phyloP scores from a whole-genome alignment of 2,329 filamentous ascomycete species.

The Cytospora piceicola region DNA sequence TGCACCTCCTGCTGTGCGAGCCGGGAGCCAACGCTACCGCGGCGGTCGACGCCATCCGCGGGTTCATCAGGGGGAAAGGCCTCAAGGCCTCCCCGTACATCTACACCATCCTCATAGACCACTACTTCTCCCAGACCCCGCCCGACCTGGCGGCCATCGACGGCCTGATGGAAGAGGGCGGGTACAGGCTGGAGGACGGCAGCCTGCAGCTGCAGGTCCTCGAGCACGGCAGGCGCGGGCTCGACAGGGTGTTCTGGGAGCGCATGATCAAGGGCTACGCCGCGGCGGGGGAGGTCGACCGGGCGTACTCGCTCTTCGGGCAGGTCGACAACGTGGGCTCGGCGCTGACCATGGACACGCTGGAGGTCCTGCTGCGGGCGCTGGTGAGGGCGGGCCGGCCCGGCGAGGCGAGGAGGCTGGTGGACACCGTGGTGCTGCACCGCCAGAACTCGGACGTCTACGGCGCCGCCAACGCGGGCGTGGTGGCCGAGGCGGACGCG shows the following conservation, averaged over 20 bases:
- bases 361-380: constrained; percentile 47
- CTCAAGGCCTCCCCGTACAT: constrained; percentile 65
- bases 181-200: constrained; percentile 56
- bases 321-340: constrained; percentile 47
- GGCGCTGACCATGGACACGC: constrained; percentile 47
- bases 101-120: constrained; percentile 73
- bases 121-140: constrained; percentile 64
- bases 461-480: constrained; percentile 30
- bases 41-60: constrained; percentile 62
- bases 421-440: constrained; percentile 35
- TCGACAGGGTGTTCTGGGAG: constrained; percentile 71
- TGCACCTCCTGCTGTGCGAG: constrained; percentile 63
- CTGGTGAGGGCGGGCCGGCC: constrained; percentile 34
- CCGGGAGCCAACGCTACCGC: constrained; percentile 35
- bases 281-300: constrained; percentile 51
- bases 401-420: constrained; percentile 35
- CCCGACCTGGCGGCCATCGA: constrained; percentile 65
- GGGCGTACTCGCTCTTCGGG: constrained; percentile 55
- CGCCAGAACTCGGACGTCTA: constrained; percentile 31
- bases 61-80: constrained; percentile 60
- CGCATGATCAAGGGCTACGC: constrained; percentile 71
- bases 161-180: constrained; percentile 60
- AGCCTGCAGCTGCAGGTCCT: constrained; percentile 39
- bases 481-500: constrained; percentile 29
- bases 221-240: constrained; percentile 35